These are phyloP conservation scores for Colletotrichum sp. DNA, from an alignment of 2,329 filamentous ascomycete genomes.

Conservation along the genomic window DNA sequence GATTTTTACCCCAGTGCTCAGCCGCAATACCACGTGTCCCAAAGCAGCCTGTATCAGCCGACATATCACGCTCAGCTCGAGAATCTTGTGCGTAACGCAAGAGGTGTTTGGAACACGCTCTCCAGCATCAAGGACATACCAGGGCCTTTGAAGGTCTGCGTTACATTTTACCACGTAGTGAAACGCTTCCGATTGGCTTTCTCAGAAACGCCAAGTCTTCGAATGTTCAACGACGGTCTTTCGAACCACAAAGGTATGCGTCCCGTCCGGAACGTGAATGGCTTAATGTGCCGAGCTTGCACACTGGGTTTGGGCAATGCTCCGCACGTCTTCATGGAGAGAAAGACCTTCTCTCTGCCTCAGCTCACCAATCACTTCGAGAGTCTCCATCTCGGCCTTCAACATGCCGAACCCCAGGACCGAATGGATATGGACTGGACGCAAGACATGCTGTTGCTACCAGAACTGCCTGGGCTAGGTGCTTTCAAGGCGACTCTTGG, in stretches of 20 bases:
- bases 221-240: slow-evolving; percentile 64
- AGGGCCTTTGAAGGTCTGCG: slow-evolving; percentile 65
- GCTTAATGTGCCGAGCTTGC: slow-evolving; percentile 62
- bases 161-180: slow-evolving; percentile 68
- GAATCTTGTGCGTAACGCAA: slow-evolving; percentile 58
- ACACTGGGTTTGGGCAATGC: slow-evolving; percentile 29
- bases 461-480: slow-evolving; percentile 35
- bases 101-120: slow-evolving; percentile 68
- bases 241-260: slow-evolving; percentile 63
- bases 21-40: background rate
- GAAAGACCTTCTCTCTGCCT: slow-evolving; percentile 58
- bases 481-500: slow-evolving; percentile 31
- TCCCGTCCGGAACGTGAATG: slow-evolving; percentile 58
- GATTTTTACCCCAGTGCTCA: background rate
- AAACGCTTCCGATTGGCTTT: slow-evolving; percentile 64
- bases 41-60: background rate
- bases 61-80: slow-evolving; percentile 51
- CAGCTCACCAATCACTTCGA: slow-evolving; percentile 67
- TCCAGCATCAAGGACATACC: slow-evolving; percentile 66
- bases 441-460: slow-evolving; percentile 50
- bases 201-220: slow-evolving; percentile 59
- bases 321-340: slow-evolving; percentile 33
- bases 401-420: slow-evolving; percentile 15
- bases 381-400: slow-evolving; percentile 40
- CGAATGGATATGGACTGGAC: slow-evolving; percentile 45